A percentile compares a stretch with the other conserved stretches of the same genome.
Evolutionary conservation across 768 basidiomycete genomes (phyloP).

Genomic region (Lentinus tigrinus): DNA sequence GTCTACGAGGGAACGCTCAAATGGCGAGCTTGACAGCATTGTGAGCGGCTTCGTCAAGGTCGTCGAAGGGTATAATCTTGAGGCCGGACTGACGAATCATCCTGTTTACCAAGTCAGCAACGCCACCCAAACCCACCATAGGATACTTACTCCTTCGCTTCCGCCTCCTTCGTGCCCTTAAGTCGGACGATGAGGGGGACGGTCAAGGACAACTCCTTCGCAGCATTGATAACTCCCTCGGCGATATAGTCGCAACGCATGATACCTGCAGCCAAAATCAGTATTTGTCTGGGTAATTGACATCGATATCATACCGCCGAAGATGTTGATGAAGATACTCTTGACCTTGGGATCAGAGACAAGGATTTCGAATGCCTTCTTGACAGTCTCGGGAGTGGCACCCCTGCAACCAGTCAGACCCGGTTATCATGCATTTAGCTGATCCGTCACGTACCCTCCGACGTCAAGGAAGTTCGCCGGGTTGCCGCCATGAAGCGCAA

Average conservation of each 20-base stretch:
- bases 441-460: constrained; percentile 64
- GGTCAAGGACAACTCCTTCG: constrained; percentile 80
- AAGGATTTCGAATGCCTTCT: constrained; percentile 98
- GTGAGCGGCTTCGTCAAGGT: constrained; percentile 88
- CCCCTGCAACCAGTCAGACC: constrained; percentile 52
- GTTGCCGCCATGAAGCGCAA: constrained; percentile 91
- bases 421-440: neutral
- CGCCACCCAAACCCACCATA: neutral
- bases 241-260: constrained; percentile 99
- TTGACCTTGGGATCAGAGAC: constrained; percentile 89
- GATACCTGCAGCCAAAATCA: constrained; percentile 55
- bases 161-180: constrained; percentile 95
- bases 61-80: constrained; percentile 91
- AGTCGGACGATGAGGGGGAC: constrained; percentile 92
- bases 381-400: constrained; percentile 98
- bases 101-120: constrained; percentile 39
- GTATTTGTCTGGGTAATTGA: neutral
- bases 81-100: constrained; percentile 92
- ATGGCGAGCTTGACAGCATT: constrained; percentile 70
- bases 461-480: constrained; percentile 99
- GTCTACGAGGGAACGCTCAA: neutral
- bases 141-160: constrained; percentile 84
- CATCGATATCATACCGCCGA: constrained; percentile 58
- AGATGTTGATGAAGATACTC: constrained; percentile 98
- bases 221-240: constrained; percentile 97